Base-by-base conservation (phyloP, 768 basidiomycete genomes). In the Agaricus sinodeliciosus region DNA sequence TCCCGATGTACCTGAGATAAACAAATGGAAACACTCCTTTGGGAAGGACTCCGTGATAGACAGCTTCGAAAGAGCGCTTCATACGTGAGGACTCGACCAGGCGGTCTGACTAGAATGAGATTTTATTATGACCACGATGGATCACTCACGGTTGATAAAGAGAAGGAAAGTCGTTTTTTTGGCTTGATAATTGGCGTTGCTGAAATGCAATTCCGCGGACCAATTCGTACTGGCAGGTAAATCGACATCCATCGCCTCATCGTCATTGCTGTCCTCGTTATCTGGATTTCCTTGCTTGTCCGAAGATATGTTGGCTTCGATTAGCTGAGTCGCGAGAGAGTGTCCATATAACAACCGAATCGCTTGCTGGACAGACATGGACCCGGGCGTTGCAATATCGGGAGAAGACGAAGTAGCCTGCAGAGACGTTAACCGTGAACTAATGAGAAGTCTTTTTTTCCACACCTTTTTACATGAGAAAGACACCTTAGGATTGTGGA, bases 381-480 rank as follows among this genome's bases (percentile, higher is more conserved):
- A 72, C 0, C 85, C 78, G 0, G 92, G 84, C 0, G 91, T 94
- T 1, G 89, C 84, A 11, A 97, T 67, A 55, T 95, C 93, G 1
- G 91, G 90, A 9, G 84, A 70, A 12, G 80, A 63, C 1, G 84
- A 82, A 22, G 88, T 87, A 5, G 77, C 77, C 93, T 95, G 51
- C 3, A 50, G 40, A 11, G 44, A 22, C 2, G 16, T 27, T 39
- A 45, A 19, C 6, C 6, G 42, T 31, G 2, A 7, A 42, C 27
- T 34, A 19, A 26, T 11, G 19, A 18, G 27, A 4, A 25, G 9
- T 34, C 13, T 31, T 39, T 9, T n/a, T n/a, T 18, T 12, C 16
- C 45, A 26, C 19, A 87, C 92, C 80, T 97, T 98, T 67, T 90
- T 94, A 76, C 94, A 97, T 0, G 83, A 74, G 69, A 97, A 95